Percentiles rank a stretch among this genome's conserved stretches.
Evolutionary conservation across 768 basidiomycete genomes (phyloP).

Genomic region (Leucosporidium scottii): DNA sequence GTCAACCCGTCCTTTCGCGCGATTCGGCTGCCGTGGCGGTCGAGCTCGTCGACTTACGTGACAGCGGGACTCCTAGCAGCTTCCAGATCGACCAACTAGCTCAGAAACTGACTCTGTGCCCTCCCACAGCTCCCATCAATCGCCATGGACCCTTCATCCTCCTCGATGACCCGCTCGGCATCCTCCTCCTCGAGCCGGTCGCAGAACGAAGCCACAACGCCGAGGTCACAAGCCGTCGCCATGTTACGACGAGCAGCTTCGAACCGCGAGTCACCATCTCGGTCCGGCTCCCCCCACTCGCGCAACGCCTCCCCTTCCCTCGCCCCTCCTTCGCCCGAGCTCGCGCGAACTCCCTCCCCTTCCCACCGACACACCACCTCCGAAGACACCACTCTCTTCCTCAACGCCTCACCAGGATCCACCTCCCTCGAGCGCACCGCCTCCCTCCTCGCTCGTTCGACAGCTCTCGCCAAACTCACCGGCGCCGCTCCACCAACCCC

Average conservation of each 20-base stretch:
- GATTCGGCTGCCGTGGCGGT: too few relatives aligned
- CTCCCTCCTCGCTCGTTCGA: conserved; percentile 29
- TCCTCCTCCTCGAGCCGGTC: too few relatives aligned
- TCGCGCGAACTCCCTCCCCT: not conserved
- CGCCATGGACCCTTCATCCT: too few relatives aligned
- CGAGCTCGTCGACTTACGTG: too few relatives aligned
- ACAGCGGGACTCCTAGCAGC: too few relatives aligned
- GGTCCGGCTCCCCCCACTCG: too few relatives aligned
- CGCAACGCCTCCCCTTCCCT: not conserved
- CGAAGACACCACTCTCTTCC: conserved; percentile 11
- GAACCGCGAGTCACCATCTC: not conserved
- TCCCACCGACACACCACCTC: conserved; percentile 7
- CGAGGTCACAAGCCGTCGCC: conserved; percentile 6
- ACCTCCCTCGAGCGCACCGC: conserved; percentile 27
- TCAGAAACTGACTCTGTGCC: too few relatives aligned
- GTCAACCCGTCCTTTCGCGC: too few relatives aligned
- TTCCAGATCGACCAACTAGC: too few relatives aligned
- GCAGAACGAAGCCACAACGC: too few relatives aligned
- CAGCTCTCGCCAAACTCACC: conserved; percentile 36
- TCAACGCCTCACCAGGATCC: not conserved
- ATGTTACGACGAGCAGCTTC: conserved; percentile 19
- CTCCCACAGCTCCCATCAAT: too few relatives aligned
- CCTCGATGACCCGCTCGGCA: too few relatives aligned
- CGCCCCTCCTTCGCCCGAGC: not conserved
- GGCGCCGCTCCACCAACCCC: conserved; percentile 23